Evolutionary conservation across 345 rosid genomes (phyloP), one percentile per base, ranked within the genome.

Genomic region (Arabis alpina): DNA sequence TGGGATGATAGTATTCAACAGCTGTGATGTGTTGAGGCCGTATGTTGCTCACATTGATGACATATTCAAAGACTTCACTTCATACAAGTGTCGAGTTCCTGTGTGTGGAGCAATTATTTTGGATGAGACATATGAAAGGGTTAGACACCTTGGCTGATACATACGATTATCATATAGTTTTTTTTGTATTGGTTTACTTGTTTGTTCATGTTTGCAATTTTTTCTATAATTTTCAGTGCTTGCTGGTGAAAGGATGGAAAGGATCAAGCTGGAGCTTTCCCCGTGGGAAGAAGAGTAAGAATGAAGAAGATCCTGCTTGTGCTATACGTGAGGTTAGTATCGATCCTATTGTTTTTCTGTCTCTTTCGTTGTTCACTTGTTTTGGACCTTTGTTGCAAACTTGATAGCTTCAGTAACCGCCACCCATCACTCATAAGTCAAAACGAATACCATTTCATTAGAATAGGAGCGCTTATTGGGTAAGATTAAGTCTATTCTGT

Each of bases 201-300:
- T 47, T 30, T 6, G 19, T 61, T 45, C 15, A 34, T 28, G 32
- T 61, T 71, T 19, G 42, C 54, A 10, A 8, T 55, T 48, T 48
- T 13, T 64, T 15, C 43, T 83, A 70, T 45, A 24, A 48, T 57
- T 78, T 60, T 68, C 74, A 89, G 98, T 89, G 97, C 78, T 53
- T 95, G 79, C 83, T 95, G 67, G 99, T 95, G 66, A 95, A 95
- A 80, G 99, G 97, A 66, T 92, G 99, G 99, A 95, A 90, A 87
- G 99, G 98, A 54, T 81, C 96, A 3, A 95, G 99, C 83, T 95
- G 98, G 99, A 92, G 98, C 85, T 95, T 95, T 70, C 98, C 99
- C 19, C 90, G 99, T 30, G 98, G 99, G n/a, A 95, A 95, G 80
- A 92, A 92, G 87, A 95, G 87, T 78, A 95, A 95, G 69, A 97